These are phyloP conservation scores for Pouteria campechiana DNA, from an alignment of 179 eudicot genomes.

Conservation along the genomic window DNA sequence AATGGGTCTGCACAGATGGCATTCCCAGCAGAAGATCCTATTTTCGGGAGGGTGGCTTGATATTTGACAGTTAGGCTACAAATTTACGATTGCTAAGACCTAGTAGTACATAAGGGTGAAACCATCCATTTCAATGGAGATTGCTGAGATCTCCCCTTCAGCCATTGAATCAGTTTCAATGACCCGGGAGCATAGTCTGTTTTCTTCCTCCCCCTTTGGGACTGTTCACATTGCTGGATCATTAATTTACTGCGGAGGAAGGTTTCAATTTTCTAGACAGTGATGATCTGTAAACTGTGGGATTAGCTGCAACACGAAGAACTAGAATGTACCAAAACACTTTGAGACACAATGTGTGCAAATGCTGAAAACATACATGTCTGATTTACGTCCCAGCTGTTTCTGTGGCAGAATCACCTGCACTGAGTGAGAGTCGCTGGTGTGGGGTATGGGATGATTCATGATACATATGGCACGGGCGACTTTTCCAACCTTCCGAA, in stretches of 20 bases:
- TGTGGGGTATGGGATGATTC: constrained; percentile 89
- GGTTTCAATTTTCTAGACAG: no score
- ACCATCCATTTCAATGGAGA: no score
- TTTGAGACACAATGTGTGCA: not conserved
- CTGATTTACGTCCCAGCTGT: constrained; percentile 79
- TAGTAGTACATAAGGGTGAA: no score
- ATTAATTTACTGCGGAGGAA: not conserved
- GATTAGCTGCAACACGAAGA: not conserved
- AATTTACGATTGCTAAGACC: no score
- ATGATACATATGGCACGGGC: constrained; percentile 86
- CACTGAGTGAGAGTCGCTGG: constrained; percentile 70
- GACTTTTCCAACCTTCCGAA: constrained; percentile 77
- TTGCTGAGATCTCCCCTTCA: no score
- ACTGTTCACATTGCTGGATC: not conserved
- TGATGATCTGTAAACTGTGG: not conserved
- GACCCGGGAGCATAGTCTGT: no score
- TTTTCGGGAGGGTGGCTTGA: no score
- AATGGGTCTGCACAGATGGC: not conserved
- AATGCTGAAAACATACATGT: constrained; percentile 47
- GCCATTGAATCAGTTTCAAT: no score
- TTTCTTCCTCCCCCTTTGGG: no score
- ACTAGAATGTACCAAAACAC: not conserved
- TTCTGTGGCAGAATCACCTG: constrained; percentile 88
- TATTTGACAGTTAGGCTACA: no score
- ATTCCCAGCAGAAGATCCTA: not conserved